Percentiles rank a stretch among this genome's conserved stretches.
phyloP scores from a whole-genome alignment of 2,329 filamentous ascomycete genomes.

The Furcasterigmium furcatum region DNA sequence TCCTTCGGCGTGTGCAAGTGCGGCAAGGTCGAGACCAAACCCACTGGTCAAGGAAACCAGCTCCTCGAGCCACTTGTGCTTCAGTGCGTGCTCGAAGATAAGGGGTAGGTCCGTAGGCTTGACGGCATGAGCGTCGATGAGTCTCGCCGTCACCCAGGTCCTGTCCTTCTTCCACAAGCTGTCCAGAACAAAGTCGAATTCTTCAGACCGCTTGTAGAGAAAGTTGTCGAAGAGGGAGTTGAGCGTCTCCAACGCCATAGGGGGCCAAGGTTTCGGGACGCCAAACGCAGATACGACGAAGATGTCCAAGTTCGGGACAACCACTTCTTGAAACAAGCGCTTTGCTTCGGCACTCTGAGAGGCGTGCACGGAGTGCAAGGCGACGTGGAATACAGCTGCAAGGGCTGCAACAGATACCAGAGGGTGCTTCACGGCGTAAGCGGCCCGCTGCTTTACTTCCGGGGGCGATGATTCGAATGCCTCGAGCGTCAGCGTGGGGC shows the following conservation, averaged over 20 bases:
- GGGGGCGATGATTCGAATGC: constrained; percentile 48
- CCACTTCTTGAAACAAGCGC: constrained; percentile 63
- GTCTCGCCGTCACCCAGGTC: constrained; percentile 76
- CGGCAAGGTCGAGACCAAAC: constrained; percentile 83
- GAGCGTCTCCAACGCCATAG: constrained; percentile 70
- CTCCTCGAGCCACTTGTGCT: constrained; percentile 81
- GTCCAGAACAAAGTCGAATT: constrained; percentile 86
- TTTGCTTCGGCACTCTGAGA: constrained; percentile 63
- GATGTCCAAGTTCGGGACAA: constrained; percentile 71
- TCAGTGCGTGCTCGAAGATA: constrained; percentile 62
- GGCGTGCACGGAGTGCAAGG: constrained; percentile 57
- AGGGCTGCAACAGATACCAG: constrained; percentile 86
- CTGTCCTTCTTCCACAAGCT: constrained; percentile 90
- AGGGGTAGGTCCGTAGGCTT: constrained; percentile 52
- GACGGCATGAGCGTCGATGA: constrained; percentile 75
- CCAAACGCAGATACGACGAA: constrained; percentile 77
- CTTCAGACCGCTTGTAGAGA: constrained; percentile 70
- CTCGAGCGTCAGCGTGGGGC: constrained; percentile 68
- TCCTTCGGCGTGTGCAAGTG: constrained; percentile 77
- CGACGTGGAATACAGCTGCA: constrained; percentile 63
- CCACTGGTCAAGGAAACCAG: constrained; percentile 76
- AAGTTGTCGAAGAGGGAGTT: constrained; percentile 81
- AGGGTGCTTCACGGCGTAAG: constrained; percentile 73
- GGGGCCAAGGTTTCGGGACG: constrained; percentile 73
- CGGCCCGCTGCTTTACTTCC: constrained; percentile 49